phyloP scores from a whole-genome alignment of 2,329 filamentous ascomycete species.

The Aspergillus sp. region DNA sequence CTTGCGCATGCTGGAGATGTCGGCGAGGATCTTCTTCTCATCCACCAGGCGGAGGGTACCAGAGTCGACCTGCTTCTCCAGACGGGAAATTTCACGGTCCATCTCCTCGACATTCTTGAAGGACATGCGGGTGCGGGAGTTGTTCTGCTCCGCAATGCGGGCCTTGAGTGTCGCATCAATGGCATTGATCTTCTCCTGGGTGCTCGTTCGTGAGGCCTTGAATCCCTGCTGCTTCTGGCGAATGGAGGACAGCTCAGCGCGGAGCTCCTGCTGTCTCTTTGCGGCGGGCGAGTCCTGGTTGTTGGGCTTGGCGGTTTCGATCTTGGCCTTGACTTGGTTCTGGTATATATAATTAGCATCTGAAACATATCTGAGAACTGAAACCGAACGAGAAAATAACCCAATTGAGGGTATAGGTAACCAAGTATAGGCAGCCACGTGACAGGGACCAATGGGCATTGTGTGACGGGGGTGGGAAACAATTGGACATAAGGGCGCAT shows the following conservation, averaged over 20 bases:
- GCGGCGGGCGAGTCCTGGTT: conserved; percentile 77
- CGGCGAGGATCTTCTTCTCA: conserved; percentile 87
- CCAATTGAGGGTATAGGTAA: not conserved
- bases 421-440: not conserved
- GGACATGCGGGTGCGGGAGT: conserved; percentile 72
- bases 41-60: conserved; percentile 95
- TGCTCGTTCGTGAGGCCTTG: conserved; percentile 75
- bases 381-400: not conserved
- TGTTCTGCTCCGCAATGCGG: conserved; percentile 83
- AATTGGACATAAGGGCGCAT: conserved; percentile 10
- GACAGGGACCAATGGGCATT: conserved; percentile 3
- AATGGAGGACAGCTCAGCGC: conserved; percentile 78
- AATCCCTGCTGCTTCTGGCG: conserved; percentile 81
- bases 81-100: conserved; percentile 74
- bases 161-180: conserved; percentile 86
- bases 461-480: not conserved
- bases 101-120: conserved; percentile 90
- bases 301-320: conserved; percentile 78
- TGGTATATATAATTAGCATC: conserved; percentile 54
- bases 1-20: conserved; percentile 81
- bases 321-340: conserved; percentile 85
- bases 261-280: conserved; percentile 83
- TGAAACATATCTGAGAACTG: not conserved
- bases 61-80: conserved; percentile 82
- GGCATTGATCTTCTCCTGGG: conserved; percentile 88